These are phyloP conservation scores for Penicillium mononematosum DNA, from an alignment of 495 filamentous ascomycete genomes.

Conservation along the genomic window DNA sequence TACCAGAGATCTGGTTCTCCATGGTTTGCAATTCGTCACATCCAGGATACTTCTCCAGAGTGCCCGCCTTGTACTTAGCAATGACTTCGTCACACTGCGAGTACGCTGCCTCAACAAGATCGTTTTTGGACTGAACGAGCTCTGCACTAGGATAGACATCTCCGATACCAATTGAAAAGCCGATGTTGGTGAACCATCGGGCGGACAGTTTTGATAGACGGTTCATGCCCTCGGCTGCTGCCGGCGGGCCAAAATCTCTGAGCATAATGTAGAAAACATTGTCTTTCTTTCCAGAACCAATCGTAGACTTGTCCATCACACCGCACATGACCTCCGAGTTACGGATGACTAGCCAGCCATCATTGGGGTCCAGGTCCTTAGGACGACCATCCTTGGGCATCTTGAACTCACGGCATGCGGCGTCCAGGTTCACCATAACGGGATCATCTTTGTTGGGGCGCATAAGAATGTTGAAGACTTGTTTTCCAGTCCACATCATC, in stretches of 20 bases:
- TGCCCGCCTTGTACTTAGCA: slow-evolving; percentile 69
- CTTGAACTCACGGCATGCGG: slow-evolving; percentile 81
- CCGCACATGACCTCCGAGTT: slow-evolving; percentile 99
- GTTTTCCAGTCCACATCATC: slow-evolving; percentile 94
- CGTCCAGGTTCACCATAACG: slow-evolving; percentile 88
- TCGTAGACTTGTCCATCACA: slow-evolving; percentile 94
- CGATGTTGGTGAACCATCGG: slow-evolving; percentile 80
- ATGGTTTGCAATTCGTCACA: slow-evolving; percentile 89
- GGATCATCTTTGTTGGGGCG: slow-evolving; percentile 76
- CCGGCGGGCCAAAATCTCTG: slow-evolving; percentile 86
- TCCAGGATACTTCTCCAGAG: slow-evolving; percentile 77
- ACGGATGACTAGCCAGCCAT: slow-evolving; percentile 85
- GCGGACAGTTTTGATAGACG: slow-evolving; percentile 87
- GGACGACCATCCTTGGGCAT: slow-evolving; percentile 46
- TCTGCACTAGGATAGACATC: slow-evolving; percentile 80
- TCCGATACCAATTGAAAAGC: slow-evolving; percentile 93
- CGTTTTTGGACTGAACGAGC: slow-evolving; percentile 67
- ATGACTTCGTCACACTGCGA: slow-evolving; percentile 82
- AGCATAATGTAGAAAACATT: slow-evolving; percentile 96
- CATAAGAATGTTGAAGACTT: slow-evolving; percentile 95
- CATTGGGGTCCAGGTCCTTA: slow-evolving; percentile 77
- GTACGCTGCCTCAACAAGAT: slow-evolving; percentile 77
- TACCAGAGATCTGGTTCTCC: slow-evolving; percentile 86
- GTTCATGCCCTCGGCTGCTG: slow-evolving; percentile 91
- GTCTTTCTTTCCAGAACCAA: slow-evolving; percentile 95